Evolutionary conservation across 2,329 filamentous ascomycete species (phyloP).

Genomic region (Stagonosporopsis vannaccii): DNA sequence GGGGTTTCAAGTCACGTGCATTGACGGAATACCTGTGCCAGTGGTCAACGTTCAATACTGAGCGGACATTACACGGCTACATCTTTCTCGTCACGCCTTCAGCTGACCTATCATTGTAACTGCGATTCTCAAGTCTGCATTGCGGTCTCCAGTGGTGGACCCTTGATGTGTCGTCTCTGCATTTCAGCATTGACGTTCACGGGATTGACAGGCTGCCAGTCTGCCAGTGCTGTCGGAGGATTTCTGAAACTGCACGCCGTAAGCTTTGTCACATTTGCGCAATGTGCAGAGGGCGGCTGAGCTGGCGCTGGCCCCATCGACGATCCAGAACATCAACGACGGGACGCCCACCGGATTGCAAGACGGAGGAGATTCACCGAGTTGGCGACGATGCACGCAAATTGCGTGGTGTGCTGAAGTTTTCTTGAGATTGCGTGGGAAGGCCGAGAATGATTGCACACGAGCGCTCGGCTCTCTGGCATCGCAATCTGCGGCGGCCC

Average conservation of each 20-base stretch:
- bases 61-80: not conserved
- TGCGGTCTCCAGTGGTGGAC: not conserved
- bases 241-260: constrained; percentile 12
- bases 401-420: constrained; percentile 3
- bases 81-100: not conserved
- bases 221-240: not conserved
- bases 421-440: constrained; percentile 7
- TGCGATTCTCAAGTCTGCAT: not conserved
- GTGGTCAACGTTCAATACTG: not conserved
- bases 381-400: constrained; percentile 1
- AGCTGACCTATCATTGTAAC: not conserved
- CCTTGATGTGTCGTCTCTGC: not conserved
- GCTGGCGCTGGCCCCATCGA: not conserved
- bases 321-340: constrained; percentile 3
- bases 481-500: constrained; percentile 11
- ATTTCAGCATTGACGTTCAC: not conserved
- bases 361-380: constrained; percentile 3
- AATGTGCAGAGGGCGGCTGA: not conserved
- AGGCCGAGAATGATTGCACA: constrained; percentile 12
- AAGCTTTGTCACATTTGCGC: constrained; percentile 6
- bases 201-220: constrained; percentile 6
- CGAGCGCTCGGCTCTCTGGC: constrained; percentile 10
- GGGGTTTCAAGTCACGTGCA: not conserved
- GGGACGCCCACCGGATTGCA: not conserved
- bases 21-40: not conserved